These are phyloP conservation scores for Colletotrichum echinochloae DNA, from an alignment of 2,329 filamentous ascomycete genomes.

Conservation along the genomic window DNA sequence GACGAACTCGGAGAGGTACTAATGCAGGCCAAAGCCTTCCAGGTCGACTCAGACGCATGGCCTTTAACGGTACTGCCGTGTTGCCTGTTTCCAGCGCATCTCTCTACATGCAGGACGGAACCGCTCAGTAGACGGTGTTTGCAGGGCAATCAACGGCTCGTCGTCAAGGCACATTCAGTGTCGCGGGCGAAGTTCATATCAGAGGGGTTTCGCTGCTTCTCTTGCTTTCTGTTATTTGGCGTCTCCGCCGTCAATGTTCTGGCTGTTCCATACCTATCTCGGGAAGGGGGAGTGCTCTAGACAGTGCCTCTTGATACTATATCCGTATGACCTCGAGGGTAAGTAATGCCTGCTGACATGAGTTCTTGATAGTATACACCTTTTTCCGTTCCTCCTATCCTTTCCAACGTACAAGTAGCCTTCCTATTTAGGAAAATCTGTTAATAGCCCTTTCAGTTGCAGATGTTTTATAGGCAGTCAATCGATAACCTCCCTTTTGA, in stretches of 20 bases:
- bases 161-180: too few species aligned
- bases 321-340: not conserved
- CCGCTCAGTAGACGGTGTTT: not conserved
- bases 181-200: too few species aligned
- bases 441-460: too few species aligned
- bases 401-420: too few species aligned
- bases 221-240: not conserved
- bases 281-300: not conserved
- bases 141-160: not conserved
- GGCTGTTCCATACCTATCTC: not conserved
- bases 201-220: not conserved
- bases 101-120: slow-evolving; percentile 42
- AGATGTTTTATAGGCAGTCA: too few species aligned
- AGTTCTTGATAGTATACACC: too few species aligned
- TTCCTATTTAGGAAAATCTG: too few species aligned
- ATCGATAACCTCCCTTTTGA: too few species aligned
- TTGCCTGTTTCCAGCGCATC: slow-evolving; percentile 47
- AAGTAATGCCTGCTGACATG: too few species aligned
- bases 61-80: slow-evolving; percentile 47
- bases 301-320: not conserved
- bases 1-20: slow-evolving; percentile 12
- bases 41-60: slow-evolving; percentile 46
- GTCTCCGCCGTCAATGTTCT: not conserved
- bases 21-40: slow-evolving; percentile 31
- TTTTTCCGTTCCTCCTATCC: too few species aligned